Evolutionary conservation across 1,284 basidiomycete genomes (phyloP), one percentile per base, ranked within the genome.

Genomic region (Coriolopsis trogii): DNA sequence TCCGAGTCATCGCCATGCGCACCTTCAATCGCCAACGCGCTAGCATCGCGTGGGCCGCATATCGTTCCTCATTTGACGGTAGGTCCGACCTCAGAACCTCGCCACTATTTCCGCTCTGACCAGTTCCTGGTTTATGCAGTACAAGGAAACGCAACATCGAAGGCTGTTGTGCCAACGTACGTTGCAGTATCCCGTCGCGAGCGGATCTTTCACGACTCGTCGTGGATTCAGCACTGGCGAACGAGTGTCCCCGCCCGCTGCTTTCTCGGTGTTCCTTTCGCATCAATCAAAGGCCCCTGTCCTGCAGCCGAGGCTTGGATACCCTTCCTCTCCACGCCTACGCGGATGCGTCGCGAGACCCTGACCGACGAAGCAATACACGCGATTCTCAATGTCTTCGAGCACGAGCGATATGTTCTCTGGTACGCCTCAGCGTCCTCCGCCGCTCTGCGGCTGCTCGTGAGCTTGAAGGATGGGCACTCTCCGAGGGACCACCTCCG

Each of bases 11-110:
- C 21, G 72, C 72, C 8, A 67, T 87, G 26, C 77, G 78, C 26
- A 72, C 81, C 0, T 71, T 87, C 20, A 88, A 86, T 55, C 74
- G 79, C 23, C 84, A 86, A 64, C 76, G 86, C 1, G 68, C 78
- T 0, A 71, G 67, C 26, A 72, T 85, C 29, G 73, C 76, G 4
- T 87, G 85, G 84, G 62, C 68, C 3, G 52, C 55, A 2, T 69
- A 63, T 40, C 56, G 61, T 20, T 10, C 28, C 2, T 24, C 51
- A 0, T 44, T 51, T 10, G 49, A 51, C 15, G 49, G 56, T 55
- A 21, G 18, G 41, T 25, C 20, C 2, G n/a, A n/a, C 9, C 33
- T 34, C n/a, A n/a, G 33, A n/a, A n/a, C 20, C 33, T 34, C 13
- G 5, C 5, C 24, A 36, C 20, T 18, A 4, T 30, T 15, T 15